Conservation (phyloP, 345 rosid genomes). For the Arabidopsis arenosa region DNA sequence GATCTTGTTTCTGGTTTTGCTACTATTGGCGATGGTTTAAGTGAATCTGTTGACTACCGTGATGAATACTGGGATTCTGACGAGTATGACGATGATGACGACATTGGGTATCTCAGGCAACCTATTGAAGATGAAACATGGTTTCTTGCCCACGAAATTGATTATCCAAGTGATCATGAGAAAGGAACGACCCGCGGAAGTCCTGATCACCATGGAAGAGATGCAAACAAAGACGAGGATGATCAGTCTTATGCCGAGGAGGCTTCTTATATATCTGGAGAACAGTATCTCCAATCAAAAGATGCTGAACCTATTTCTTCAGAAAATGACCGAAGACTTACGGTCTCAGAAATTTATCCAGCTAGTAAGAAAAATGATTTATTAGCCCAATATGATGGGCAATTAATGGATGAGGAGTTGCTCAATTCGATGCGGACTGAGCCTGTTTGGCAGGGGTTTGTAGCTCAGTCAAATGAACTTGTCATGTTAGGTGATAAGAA, state of each 20-base stretch:
- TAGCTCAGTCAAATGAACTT: conserved; percentile 79
- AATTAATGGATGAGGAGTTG: conserved; percentile 86
- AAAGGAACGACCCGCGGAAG: conserved; percentile 85
- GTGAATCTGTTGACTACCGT: conserved; percentile 89
- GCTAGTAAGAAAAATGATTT: conserved; percentile 66
- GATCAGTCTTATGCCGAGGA: conserved; percentile 95
- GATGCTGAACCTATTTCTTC: conserved; percentile 66
- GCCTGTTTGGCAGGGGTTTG: conserved; percentile 99
- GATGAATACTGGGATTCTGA: conserved; percentile 99
- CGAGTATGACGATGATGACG: conserved; percentile 97
- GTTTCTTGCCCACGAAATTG: conserved; percentile 99
- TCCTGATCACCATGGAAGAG: conserved; percentile 81
- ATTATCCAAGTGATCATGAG: conserved; percentile 97
- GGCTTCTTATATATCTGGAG: conserved; percentile 94
- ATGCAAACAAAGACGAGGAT: conserved; percentile 80
- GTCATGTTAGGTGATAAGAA: conserved; percentile 68
- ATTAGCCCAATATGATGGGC: conserved; percentile 78
- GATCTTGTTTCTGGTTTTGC: conserved; percentile 99
- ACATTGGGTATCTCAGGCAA: conserved; percentile 95
- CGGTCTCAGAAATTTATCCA: conserved; percentile 68
- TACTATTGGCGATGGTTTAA: conserved; percentile 92
- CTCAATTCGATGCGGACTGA: conserved; percentile 75
- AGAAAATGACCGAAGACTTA: conserved; percentile 78
- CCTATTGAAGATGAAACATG: conserved; percentile 98
- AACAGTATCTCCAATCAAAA: conserved; percentile 72